phyloP scores from a whole-genome alignment of 2,329 filamentous ascomycete genomes.

The Davidsoniella neocaledoniae region DNA sequence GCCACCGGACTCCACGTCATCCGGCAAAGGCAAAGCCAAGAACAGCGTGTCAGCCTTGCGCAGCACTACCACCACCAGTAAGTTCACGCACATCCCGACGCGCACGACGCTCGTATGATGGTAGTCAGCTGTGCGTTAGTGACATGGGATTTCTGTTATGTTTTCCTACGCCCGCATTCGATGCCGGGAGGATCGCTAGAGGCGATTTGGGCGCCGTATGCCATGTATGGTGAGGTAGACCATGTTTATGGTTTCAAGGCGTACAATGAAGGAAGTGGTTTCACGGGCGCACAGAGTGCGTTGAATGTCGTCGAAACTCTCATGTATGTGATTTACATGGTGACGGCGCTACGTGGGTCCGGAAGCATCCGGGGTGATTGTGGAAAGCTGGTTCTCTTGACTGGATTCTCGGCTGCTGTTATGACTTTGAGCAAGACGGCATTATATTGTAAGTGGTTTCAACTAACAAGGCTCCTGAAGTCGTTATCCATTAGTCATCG shows the following conservation, averaged over 20 bases:
- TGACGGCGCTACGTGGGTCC: conserved; percentile 15
- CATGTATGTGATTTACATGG: conserved; percentile 44
- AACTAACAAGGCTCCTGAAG: neutral
- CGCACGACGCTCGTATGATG: conserved; percentile 45
- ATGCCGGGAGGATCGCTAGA: conserved; percentile 66
- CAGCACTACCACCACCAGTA: conserved; percentile 10
- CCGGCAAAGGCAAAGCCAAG: conserved; percentile 2
- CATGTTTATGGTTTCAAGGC: conserved; percentile 67
- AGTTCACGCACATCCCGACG: conserved; percentile 31
- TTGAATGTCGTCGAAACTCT: conserved; percentile 53
- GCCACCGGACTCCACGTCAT: conserved; percentile 8
- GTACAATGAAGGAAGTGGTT: conserved; percentile 51
- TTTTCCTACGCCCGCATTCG: conserved; percentile 61
- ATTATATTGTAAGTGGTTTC: conserved; percentile 34
- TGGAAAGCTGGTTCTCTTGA: conserved; percentile 28
- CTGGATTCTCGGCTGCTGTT: conserved; percentile 36
- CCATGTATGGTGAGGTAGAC: conserved; percentile 64
- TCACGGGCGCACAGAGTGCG: conserved; percentile 56
- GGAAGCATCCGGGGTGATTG: conserved; percentile 24
- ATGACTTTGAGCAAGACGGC: conserved; percentile 48
- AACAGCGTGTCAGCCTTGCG: neutral
- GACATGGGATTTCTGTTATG: conserved; percentile 64
- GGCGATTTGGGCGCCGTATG: conserved; percentile 63
- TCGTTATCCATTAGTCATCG: neutral
- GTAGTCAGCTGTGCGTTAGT: conserved; percentile 60